phyloP scores from a whole-genome alignment of 2,329 filamentous ascomycete species.

The Hymenoscyphus scutula region DNA sequence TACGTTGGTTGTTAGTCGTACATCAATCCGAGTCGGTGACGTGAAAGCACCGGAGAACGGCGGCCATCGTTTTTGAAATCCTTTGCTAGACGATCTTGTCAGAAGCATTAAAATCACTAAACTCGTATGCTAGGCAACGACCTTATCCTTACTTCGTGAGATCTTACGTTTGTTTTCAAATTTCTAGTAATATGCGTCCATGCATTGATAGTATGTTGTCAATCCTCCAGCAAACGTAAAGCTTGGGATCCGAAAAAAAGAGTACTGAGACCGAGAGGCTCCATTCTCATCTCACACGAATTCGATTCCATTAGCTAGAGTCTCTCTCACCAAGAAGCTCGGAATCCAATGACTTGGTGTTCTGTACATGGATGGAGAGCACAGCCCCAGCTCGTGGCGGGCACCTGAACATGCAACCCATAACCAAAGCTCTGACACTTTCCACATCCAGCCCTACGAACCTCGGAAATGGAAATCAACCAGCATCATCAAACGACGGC shows the following conservation, averaged over 20 bases:
- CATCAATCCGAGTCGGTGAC: not conserved
- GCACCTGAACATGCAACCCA: not conserved
- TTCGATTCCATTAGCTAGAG: not conserved
- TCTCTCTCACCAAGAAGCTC: not conserved
- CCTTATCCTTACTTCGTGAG: not conserved
- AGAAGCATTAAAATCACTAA: not conserved
- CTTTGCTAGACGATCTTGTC: not conserved
- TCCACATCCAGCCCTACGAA: constrained; percentile 5
- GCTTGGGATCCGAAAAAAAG: not conserved
- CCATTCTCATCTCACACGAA: not conserved
- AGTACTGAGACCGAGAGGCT: not conserved
- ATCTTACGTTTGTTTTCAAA: not conserved
- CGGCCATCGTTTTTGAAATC: not conserved
- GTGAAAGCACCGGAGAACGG: not conserved
- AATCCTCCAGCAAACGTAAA: not conserved
- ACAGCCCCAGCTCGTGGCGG: not conserved
- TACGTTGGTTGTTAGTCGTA: too few species aligned
- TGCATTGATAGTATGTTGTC: not conserved
- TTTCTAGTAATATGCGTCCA: not conserved
- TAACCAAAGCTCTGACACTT: not conserved
- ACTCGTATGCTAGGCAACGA: not conserved
- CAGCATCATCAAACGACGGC: not conserved
- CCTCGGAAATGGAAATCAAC: not conserved
- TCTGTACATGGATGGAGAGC: not conserved
- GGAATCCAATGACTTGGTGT: not conserved